Percentiles rank a stretch among this genome's conserved stretches.
phyloP scores from a whole-genome alignment of 768 basidiomycete species.

The Piloderma croceum region DNA sequence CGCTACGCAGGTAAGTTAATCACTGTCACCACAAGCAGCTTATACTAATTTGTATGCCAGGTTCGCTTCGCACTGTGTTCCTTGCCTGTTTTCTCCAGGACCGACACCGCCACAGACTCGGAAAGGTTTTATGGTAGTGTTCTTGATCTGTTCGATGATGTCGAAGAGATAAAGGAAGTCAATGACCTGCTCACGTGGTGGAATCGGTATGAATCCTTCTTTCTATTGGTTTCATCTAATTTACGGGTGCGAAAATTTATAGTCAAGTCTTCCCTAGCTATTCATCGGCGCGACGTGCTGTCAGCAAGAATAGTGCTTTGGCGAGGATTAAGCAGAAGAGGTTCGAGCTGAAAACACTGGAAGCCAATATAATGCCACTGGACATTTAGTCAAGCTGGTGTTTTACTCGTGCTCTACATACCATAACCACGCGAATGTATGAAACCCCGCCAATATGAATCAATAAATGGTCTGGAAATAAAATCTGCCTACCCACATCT shows the following conservation, averaged over 20 bases:
- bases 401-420: no score
- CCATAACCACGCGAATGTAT: no score
- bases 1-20: conserved; percentile 11
- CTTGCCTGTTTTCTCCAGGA: conserved; percentile 13
- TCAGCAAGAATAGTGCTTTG: conserved; percentile 9
- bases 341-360: no score
- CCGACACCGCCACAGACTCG: conserved; percentile 17
- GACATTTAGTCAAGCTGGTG: no score
- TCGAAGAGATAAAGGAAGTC: conserved; percentile 14
- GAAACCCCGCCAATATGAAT: no score
- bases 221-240: no score
- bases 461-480: no score
- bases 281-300: not conserved
- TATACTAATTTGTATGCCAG: conserved; percentile 10
- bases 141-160: conserved; percentile 14
- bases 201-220: conserved; percentile 12
- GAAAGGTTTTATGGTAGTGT: conserved; percentile 16
- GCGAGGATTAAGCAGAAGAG: no score
- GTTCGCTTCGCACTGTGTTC: conserved; percentile 16
- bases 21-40: conserved; percentile 13
- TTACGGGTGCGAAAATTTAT: conserved; percentile 6
- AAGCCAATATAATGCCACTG: no score
- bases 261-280: no score
- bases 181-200: conserved; percentile 12
- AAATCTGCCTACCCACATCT: no score